A percentile compares a stretch with the other conserved stretches of the same genome.
Evolutionary conservation across 768 basidiomycete species (phyloP).

Genomic region (Hericium coralloides): DNA sequence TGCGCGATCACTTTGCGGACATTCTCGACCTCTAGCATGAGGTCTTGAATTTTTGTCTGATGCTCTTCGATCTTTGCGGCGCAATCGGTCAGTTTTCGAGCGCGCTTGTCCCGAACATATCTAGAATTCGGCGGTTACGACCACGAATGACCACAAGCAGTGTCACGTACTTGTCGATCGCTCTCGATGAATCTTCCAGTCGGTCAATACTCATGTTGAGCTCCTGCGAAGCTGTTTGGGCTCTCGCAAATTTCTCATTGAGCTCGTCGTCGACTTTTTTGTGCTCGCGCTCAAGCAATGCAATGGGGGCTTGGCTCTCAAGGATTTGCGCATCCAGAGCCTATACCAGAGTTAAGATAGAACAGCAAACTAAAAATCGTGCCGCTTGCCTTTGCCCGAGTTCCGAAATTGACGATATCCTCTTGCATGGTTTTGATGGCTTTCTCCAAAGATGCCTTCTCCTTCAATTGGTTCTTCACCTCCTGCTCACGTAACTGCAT

Average conservation of each 20-base stretch:
- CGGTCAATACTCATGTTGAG: constrained; percentile 56
- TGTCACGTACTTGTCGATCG: constrained; percentile 49
- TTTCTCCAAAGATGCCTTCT: constrained; percentile 47
- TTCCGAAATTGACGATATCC: constrained; percentile 38
- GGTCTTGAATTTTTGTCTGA: constrained; percentile 36
- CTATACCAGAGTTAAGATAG: constrained; percentile 25
- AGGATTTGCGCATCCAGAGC: constrained; percentile 52
- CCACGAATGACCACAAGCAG: background rate
- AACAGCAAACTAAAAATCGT: background rate
- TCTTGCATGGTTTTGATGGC: constrained; percentile 48
- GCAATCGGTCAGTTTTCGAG: constrained; percentile 50
- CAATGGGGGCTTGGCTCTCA: constrained; percentile 57
- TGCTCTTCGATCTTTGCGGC: constrained; percentile 41
- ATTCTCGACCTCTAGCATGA: constrained; percentile 30
- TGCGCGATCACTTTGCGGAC: constrained; percentile 37
- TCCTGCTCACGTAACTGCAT: constrained; percentile 56
- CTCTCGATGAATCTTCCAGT: constrained; percentile 49
- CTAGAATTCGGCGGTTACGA: constrained; percentile 29
- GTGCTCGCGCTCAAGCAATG: constrained; percentile 49
- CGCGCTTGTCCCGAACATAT: constrained; percentile 64
- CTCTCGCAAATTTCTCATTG: constrained; percentile 37
- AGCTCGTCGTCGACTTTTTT: constrained; percentile 40
- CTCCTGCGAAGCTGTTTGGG: constrained; percentile 52
- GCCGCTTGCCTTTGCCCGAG: constrained; percentile 40
- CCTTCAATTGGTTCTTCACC: constrained; percentile 46